A percentile compares a stretch with the other conserved stretches of the same genome.
phyloP scores from a whole-genome alignment of 225 moss, liverwort and hornwort species.

The Bryoerythrophyllum caledonicum region DNA sequence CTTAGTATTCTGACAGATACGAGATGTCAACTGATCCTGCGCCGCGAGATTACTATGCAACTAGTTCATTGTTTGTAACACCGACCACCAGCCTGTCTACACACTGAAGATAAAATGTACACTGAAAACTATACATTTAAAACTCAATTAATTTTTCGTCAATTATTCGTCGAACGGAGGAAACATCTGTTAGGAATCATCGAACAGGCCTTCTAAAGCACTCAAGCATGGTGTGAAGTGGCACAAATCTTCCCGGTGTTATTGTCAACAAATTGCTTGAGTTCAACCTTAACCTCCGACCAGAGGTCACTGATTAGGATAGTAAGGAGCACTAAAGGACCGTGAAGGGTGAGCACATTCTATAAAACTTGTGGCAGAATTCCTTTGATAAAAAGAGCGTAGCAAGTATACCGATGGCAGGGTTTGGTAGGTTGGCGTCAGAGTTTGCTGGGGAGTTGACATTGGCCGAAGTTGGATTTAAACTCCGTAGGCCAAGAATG shows the following conservation, averaged over 20 bases:
- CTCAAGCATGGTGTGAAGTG: no score
- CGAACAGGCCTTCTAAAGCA: no score
- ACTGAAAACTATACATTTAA: not conserved
- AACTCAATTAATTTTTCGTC: not conserved
- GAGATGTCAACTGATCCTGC: not conserved
- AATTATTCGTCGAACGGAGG: not conserved
- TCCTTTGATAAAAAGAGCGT: not conserved
- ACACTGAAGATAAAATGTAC: not conserved
- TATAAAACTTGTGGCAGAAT: not conserved
- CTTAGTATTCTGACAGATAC: constrained; percentile 4
- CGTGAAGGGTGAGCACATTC: constrained; percentile 3
- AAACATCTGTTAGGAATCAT: not conserved
- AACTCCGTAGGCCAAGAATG: constrained; percentile 52
- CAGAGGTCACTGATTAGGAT: not conserved
- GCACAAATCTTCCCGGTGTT: no score
- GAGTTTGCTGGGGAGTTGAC: constrained; percentile 18
- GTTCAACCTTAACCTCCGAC: no score
- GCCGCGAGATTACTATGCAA: not conserved
- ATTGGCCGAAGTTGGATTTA: constrained; percentile 34
- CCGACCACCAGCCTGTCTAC: not conserved
- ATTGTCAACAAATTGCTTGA: no score
- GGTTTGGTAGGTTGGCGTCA: constrained; percentile 20
- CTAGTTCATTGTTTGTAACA: not conserved
- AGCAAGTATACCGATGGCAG: constrained; percentile 26
- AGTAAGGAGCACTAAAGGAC: not conserved